Percentiles rank a stretch among this genome's conserved stretches.
Evolutionary conservation across 805 yeast genomes (phyloP).

Genomic region (Starmerella geochares): DNA sequence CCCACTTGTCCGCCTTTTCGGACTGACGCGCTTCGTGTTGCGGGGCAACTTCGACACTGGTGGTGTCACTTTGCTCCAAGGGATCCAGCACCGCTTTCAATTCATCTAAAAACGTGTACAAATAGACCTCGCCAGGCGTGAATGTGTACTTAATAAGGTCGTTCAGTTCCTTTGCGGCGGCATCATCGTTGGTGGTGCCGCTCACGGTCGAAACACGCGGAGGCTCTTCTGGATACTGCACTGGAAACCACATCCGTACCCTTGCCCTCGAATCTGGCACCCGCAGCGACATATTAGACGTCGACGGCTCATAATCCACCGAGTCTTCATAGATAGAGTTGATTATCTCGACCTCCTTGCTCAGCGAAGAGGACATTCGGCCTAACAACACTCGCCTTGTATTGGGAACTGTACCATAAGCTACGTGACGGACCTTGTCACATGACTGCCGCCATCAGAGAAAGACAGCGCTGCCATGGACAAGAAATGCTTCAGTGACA

Average conservation of each 20-base stretch:
- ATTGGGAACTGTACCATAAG: not conserved
- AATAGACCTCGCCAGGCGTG: conserved; percentile 54
- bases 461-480: too few species aligned
- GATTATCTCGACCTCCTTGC: conserved; percentile 70
- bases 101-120: conserved; percentile 66
- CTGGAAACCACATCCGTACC: conserved; percentile 65
- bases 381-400: too few species aligned
- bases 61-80: not conserved
- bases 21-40: conserved; percentile 9
- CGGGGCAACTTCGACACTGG: conserved; percentile 18
- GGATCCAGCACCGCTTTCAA: conserved; percentile 26
- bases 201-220: conserved; percentile 58
- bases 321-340: conserved; percentile 78
- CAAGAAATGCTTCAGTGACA: too few species aligned
- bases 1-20: conserved; percentile 53
- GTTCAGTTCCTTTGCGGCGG: conserved; percentile 40
- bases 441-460: too few species aligned
- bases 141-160: conserved; percentile 48
- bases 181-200: conserved; percentile 36
- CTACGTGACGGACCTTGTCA: not conserved
- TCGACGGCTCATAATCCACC: conserved; percentile 23
- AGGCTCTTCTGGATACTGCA: conserved; percentile 51
- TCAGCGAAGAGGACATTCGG: conserved; percentile 26
- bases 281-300: conserved; percentile 6
- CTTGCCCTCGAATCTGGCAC: conserved; percentile 51